Evolutionary conservation across 148 eudicot genomes (phyloP), one percentile per base, ranked within the genome.

Genomic region (Mesembryanthemum crystallinum): DNA sequence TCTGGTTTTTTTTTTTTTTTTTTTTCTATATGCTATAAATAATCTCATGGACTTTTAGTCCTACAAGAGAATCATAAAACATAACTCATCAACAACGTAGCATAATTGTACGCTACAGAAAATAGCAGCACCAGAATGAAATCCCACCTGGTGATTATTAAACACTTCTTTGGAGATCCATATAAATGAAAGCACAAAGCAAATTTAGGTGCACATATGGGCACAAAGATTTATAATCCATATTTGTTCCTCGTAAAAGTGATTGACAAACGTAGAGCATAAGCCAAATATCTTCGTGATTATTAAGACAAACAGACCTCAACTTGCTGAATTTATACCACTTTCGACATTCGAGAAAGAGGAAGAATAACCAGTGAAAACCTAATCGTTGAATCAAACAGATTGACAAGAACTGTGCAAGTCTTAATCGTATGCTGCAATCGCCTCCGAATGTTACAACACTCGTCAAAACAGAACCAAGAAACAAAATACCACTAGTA

Each of bases 221-320:
- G 25, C 23, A 21, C 62, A 51, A 54, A 35, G 64, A 7, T 8
- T 30, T 6, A 55, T 35, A 35, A n/a, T 30, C 17, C 27, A 47
- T 73, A 81, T 67, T 81, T 80, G 23, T 39, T 73, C 49, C 83
- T 81, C 0, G 83, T 74, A n/a, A 52, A 95, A 90, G 80, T 95
- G 98, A 78, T 90, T 89, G 30, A 92, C 96, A 63, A n/a, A n/a
- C n/a, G 39, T 6, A 35, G 39, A 35, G 3, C 39, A 35, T 35
- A 35, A 35, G 39, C 39, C 6, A 6, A 35, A 35, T 35, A 35
- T 35, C 39, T 35, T 35, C 4, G 9, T 2, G 14, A 45, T 45
- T 7, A 8, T 45, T 45, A 45, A 12, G 49, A 1, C 14, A 45
- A 10, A 13, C 49, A 8, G 49, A 13, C 49, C 12, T 45, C 14